Base-by-base conservation (phyloP, 371 early-diverging fungal species). In the Mucor piriformis region DNA sequence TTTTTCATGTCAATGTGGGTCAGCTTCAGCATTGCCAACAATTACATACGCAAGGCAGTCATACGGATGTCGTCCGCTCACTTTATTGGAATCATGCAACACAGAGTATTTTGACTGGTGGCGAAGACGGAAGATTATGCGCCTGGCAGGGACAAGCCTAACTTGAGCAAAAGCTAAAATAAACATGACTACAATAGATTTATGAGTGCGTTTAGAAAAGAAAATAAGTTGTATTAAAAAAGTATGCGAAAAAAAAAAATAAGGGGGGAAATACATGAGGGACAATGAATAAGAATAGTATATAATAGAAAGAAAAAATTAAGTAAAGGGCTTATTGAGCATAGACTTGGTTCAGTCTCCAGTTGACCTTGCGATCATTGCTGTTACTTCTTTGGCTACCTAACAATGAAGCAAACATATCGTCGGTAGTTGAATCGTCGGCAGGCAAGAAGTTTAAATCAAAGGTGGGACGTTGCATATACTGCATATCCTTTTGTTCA, bases 61-160 rank as follows among this genome's bases (percentile, higher is more conserved):
- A 92, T 56, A 66, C 75, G 3, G 93, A 89, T 46, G 70, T 91
- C 61, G 88, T 93, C 38, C 83, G 94, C 27, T 85, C 88, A 8
- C 66, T 87, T 27, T 76, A 64, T 60, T 91, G 90, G 88, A 84
- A 89, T 46, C 73, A 84, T 24, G 55, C 64, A 11, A 70, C 76
- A 3, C 79, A 82, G 35, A 81, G 77, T 40, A 72, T 90, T 21
- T 69, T 88, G 24, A 82, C 91, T 2, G 92, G 93, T 23, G 90
- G 90, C 12, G 93, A 92, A 60, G 92, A 91, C 61, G 86, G 88
- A 18, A 76, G 76, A 34, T 76, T 93, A 37, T 80, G 88, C 27
- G 77, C 85, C 32, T 93, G 93, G 93, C 75, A 73, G 40, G 78
- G 64, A 16, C 59, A 58, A 42, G 29, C 33, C 16, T 57, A 37